phyloP scores from a whole-genome alignment of 2,329 filamentous ascomycete species.

The Neopestalotiopsis sp. region DNA sequence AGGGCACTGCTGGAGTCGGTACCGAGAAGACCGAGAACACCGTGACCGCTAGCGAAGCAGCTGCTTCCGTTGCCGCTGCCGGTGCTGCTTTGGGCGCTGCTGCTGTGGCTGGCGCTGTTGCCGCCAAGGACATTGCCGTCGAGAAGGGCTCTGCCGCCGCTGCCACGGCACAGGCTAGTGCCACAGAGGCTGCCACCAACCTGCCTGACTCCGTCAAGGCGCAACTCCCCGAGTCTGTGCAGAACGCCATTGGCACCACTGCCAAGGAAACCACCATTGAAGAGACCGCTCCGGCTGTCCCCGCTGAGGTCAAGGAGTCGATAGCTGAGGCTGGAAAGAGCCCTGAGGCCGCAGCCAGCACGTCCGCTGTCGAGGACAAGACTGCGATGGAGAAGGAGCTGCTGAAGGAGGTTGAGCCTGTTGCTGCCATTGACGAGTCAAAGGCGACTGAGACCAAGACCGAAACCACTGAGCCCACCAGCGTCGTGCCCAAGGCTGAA shows the following conservation, averaged over 20 bases:
- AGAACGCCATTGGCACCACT: constrained; percentile 50
- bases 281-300: constrained; percentile 56
- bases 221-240: constrained; percentile 53
- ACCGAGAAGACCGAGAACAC: constrained; percentile 57
- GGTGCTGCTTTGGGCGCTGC: constrained; percentile 44
- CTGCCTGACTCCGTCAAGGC: constrained; percentile 61
- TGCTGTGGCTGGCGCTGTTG: constrained; percentile 40
- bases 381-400: constrained; percentile 76
- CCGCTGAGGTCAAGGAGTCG: constrained; percentile 61
- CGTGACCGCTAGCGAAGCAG: constrained; percentile 46
- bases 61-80: constrained; percentile 47
- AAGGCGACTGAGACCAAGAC: constrained; percentile 26
- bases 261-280: constrained; percentile 47
- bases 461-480: constrained; percentile 22
- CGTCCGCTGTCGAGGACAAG: constrained; percentile 76
- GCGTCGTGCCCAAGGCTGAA: constrained; percentile 22
- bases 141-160: constrained; percentile 47
- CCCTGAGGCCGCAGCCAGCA: constrained; percentile 74
- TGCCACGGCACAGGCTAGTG: constrained; percentile 30
- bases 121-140: constrained; percentile 45
- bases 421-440: constrained; percentile 36
- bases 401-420: constrained; percentile 63
- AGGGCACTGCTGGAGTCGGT: constrained; percentile 56
- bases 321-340: constrained; percentile 61
- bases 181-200: constrained; percentile 40